Evolutionary conservation across 768 basidiomycete genomes (phyloP), one percentile per base, ranked within the genome.

Genomic region (Termitomyces sp.): DNA sequence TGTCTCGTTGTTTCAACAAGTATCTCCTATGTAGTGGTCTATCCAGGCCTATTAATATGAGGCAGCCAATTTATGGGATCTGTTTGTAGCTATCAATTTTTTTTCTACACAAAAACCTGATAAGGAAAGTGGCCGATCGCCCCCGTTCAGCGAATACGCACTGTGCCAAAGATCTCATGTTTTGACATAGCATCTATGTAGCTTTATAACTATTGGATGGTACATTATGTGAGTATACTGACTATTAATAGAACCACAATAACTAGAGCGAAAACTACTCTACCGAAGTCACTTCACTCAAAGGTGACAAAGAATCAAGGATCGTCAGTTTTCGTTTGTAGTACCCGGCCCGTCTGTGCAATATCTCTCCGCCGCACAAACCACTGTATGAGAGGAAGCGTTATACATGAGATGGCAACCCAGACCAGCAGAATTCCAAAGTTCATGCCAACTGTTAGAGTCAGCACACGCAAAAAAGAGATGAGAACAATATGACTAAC

Each of bases 341-440:
- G 14, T 30, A 9, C 46, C 19, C 21, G n/a, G 32, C 11, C 21
- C 28, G 48, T 24, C 30, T 54, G 32, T 17, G 45, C 43, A 21
- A 54, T n/a, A 34, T 54, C 55, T 26, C 44, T 38, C 22, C 59
- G 55, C 11, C 59, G 55, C 17, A 57, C 49, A 12, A 57, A 50
- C 66, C 64, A 67, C 38, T 64, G 63, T 19, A 67, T 55, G 30
- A 64, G n/a, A 5, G 62, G 54, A 7, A 67, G 48, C 8, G 62
- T 62, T 28, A 61, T 42, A 45, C 63, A 67, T 0, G 64, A 67
- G 2, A 65, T 45, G 3, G 51, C 57, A 4, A 53, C 44, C 66
- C 64, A 67, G 2, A 54, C 75, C 32, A 82, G 60, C 19, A 79
- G 69, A 9, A 81, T 64, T 1, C 77, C 80, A 54, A 81, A 81